phyloP scores from a whole-genome alignment of 116 monocot species.

The Dioscorea cayenensis region DNA sequence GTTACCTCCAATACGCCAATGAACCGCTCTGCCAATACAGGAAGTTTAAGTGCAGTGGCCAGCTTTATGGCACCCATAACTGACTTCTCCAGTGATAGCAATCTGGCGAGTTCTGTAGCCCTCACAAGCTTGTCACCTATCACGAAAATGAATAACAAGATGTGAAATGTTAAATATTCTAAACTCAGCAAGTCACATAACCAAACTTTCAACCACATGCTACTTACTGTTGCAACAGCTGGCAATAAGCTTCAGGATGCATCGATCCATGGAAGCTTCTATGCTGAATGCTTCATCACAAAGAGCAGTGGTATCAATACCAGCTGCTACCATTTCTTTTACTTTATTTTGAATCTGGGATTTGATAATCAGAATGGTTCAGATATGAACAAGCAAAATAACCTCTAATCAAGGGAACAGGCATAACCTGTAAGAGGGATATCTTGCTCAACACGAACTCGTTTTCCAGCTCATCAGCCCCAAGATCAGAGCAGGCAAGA shows the following conservation, averaged over 20 bases:
- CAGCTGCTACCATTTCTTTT: constrained; percentile 36
- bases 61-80: constrained; percentile 83
- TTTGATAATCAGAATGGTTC: constrained; percentile 3
- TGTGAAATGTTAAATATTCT: neutral
- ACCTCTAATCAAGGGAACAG: neutral
- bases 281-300: constrained; percentile 72
- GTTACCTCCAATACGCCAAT: constrained; percentile 71
- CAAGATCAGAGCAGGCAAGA: constrained; percentile 88
- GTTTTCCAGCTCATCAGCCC: constrained; percentile 76
- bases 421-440: constrained; percentile 62
- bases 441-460: constrained; percentile 73
- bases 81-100: constrained; percentile 82
- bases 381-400: constrained; percentile 4
- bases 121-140: constrained; percentile 92
- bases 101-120: constrained; percentile 78
- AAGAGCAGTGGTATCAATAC: constrained; percentile 43
- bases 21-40: constrained; percentile 76
- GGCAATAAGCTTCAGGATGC: constrained; percentile 89
- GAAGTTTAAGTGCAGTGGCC: constrained; percentile 78
- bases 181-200: neutral
- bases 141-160: constrained; percentile 1
- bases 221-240: constrained; percentile 84
- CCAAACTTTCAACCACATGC: neutral
- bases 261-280: constrained; percentile 78
- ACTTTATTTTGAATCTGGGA: constrained; percentile 71